phyloP scores from a whole-genome alignment of 2,329 filamentous ascomycete genomes.

The Ceratocystis ficicola region DNA sequence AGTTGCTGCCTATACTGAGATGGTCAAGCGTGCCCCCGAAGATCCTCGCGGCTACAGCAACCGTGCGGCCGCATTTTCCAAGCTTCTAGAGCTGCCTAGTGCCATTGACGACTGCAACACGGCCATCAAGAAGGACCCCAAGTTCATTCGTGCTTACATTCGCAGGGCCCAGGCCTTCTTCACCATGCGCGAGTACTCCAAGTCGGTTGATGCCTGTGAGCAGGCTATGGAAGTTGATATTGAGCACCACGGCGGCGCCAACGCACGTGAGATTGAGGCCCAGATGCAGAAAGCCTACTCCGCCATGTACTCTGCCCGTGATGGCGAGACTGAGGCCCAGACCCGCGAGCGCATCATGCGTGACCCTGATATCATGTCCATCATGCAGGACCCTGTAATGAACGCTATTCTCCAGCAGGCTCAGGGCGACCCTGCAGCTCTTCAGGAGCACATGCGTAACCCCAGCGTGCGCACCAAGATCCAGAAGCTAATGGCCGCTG shows the following conservation, averaged over 20 bases:
- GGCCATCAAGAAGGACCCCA: constrained; percentile 80
- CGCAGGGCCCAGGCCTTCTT: constrained; percentile 92
- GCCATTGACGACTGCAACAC: constrained; percentile 85
- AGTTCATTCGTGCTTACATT: constrained; percentile 92
- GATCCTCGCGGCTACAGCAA: constrained; percentile 95
- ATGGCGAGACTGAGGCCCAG: constrained; percentile 93
- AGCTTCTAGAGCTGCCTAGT: constrained; percentile 88
- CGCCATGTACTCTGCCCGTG: constrained; percentile 79
- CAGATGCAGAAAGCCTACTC: constrained; percentile 86
- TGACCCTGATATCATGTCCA: constrained; percentile 86
- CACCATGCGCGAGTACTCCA: constrained; percentile 96
- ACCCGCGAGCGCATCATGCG: constrained; percentile 80
- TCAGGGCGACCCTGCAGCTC: constrained; percentile 78
- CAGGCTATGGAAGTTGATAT: constrained; percentile 69
- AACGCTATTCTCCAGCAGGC: constrained; percentile 94
- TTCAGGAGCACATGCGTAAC: constrained; percentile 97
- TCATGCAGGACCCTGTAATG: constrained; percentile 95
- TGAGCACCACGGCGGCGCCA: constrained; percentile 56
- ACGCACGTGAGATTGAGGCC: constrained; percentile 81
- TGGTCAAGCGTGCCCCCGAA: constrained; percentile 88
- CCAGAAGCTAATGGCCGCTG: constrained; percentile 85
- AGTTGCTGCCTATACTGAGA: constrained; percentile 87
- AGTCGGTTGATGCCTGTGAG: constrained; percentile 77
- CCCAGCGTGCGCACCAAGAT: constrained; percentile 73
- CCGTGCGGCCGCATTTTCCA: constrained; percentile 91